These are phyloP conservation scores for Trichothecium roseum DNA, from an alignment of 2,329 filamentous ascomycete species.

Conservation along the genomic window DNA sequence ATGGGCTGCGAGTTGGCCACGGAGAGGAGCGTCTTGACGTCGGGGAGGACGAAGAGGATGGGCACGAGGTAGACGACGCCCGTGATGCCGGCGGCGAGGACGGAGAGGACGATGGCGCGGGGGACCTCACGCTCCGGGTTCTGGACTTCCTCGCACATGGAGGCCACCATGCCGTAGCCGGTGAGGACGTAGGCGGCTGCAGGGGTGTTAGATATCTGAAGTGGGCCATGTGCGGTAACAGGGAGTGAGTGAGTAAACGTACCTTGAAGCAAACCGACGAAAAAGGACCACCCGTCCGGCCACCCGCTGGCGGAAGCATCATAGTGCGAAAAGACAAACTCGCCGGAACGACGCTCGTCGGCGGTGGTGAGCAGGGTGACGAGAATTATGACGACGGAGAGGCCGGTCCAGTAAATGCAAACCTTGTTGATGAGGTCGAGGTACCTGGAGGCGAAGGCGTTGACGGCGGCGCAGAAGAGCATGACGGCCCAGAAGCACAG, in stretches of 20 bases:
- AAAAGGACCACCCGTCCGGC: constrained; percentile 54
- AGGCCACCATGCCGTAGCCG: constrained; percentile 41
- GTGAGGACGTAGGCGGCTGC: constrained; percentile 28
- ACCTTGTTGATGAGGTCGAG: constrained; percentile 59
- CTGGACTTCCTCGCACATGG: constrained; percentile 53
- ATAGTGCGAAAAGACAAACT: constrained; percentile 59
- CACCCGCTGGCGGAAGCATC: constrained; percentile 59
- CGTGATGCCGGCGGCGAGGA: constrained; percentile 53
- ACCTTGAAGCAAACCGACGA: constrained; percentile 42
- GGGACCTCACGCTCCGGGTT: constrained; percentile 51
- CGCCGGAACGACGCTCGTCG: constrained; percentile 50
- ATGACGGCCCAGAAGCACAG: constrained; percentile 63
- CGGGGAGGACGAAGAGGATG: constrained; percentile 65
- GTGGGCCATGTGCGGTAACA: neutral
- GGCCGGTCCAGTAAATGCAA: constrained; percentile 64
- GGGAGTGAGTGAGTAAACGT: constrained; percentile 3
- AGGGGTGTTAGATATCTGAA: constrained; percentile 6
- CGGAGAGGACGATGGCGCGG: constrained; percentile 57
- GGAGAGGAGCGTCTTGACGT: constrained; percentile 50
- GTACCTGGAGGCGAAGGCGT: constrained; percentile 48
- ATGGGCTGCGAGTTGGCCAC: constrained; percentile 68
- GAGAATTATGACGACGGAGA: constrained; percentile 59
- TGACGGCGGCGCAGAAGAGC: constrained; percentile 52
- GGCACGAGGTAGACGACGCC: constrained; percentile 58
- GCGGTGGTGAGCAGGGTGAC: constrained; percentile 59